Evolutionary conservation across 495 filamentous ascomycete species (phyloP).

Genomic region (Xylaria venustula): DNA sequence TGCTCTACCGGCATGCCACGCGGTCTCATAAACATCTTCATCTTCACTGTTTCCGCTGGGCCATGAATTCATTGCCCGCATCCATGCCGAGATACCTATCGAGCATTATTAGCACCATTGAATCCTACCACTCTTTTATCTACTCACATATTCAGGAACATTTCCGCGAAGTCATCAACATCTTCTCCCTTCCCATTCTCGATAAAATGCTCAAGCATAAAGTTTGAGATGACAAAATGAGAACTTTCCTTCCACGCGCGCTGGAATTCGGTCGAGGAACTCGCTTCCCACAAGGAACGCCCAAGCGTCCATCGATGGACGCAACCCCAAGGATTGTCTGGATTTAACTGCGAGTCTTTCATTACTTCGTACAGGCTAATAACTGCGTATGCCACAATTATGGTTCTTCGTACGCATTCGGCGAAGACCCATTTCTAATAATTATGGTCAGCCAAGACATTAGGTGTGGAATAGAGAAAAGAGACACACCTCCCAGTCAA

Average conservation of each 20-base stretch:
- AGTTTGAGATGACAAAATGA: slow-evolving; percentile 28
- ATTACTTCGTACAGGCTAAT: slow-evolving; percentile 23
- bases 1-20: background rate
- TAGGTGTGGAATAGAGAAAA: background rate
- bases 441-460: background rate
- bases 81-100: background rate
- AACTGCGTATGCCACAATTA: slow-evolving; percentile 27
- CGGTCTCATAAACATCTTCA: background rate
- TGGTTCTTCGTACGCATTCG: slow-evolving; percentile 31
- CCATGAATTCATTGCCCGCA: background rate
- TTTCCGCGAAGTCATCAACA: slow-evolving; percentile 29
- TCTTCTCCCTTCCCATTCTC: slow-evolving; percentile 24
- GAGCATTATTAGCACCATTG: background rate
- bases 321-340: slow-evolving; percentile 16
- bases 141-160: slow-evolving; percentile 27
- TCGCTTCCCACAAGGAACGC: slow-evolving; percentile 29
- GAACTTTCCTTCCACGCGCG: slow-evolving; percentile 22
- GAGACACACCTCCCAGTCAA: slow-evolving; percentile 25
- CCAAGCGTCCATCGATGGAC: slow-evolving; percentile 32
- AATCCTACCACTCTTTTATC: background rate
- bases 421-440: slow-evolving; percentile 33
- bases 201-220: slow-evolving; percentile 25
- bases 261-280: slow-evolving; percentile 25
- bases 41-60: background rate
- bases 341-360: slow-evolving; percentile 13